Base-by-base conservation (phyloP, 805 yeast genomes). In the Candida montana region DNA sequence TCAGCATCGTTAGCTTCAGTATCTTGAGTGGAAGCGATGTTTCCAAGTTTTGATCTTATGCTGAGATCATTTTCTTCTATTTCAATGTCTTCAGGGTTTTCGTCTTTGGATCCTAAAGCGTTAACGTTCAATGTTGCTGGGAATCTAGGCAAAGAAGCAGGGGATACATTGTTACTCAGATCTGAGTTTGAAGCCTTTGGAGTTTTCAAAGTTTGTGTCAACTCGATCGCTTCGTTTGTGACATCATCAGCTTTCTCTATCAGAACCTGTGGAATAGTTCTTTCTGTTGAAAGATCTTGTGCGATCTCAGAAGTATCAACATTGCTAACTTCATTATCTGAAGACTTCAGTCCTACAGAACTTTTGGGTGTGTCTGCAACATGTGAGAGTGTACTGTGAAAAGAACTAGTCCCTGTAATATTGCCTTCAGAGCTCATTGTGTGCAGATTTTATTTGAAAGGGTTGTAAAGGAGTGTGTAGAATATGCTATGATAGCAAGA, bases 111-210 rank as follows among this genome's bases (percentile, higher is more conserved):
- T 7, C 65, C 62, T 29, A 74, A 52, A 1, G 75, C 82, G 28
- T 63, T 70, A 39, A 75, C 75, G 39, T 69, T 63, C 41, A 67
- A 55, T 1, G 74, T 65, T 2, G 71, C 78, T 1, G 74, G 71
- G 48, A 66, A 58, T 23, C 77, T 56, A 7, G 77, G 78, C 15
- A 70, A 48, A 12, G 58, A 49, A 3, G 54, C 59, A 3, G 60
- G 60, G 1, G 57, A 55, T 4, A 33, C 35, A 13, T 48, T 29
- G 3, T 20, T 34, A 27, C 45, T 47, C n/a, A 40, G 30, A 12
- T 41, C 45, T n/a, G 20, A 8, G 6, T 32, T 27, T 7, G 52
- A 47, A 2, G 48, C 33, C 33, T 44, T 47, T 10, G 54, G 55
- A 11, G 55, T 49, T 19, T 41, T 31, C 15, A 49, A 24, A 4